Percentiles rank a stretch among this genome's conserved stretches.
Evolutionary conservation across 352 stramenopile genomes (phyloP).

Genomic region (Aphanomyces euteiches): DNA sequence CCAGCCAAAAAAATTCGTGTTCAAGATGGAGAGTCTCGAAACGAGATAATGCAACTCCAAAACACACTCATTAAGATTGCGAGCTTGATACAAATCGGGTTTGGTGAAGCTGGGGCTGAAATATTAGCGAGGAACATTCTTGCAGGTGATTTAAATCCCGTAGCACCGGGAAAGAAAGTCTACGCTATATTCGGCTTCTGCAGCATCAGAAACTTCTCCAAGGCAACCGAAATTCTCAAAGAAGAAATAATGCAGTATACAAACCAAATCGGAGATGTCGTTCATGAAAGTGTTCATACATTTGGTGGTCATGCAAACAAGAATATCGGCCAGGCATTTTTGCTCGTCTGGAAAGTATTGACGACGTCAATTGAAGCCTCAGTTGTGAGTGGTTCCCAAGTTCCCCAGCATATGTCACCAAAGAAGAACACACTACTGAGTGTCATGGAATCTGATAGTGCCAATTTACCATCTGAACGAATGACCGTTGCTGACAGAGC

Average conservation of each 20-base stretch:
- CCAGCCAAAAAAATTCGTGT: constrained; percentile 77
- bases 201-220: constrained; percentile 92
- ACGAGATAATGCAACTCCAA: constrained; percentile 74
- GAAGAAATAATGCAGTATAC: constrained; percentile 91
- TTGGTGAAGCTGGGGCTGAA: constrained; percentile 71
- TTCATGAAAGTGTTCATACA: constrained; percentile 80
- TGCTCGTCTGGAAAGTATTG: constrained; percentile 92
- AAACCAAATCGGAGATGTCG: constrained; percentile 88
- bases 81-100: constrained; percentile 82
- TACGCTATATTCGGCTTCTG: constrained; percentile 94
- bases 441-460: constrained; percentile 53
- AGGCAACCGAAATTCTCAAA: constrained; percentile 87
- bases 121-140: constrained; percentile 87
- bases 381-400: constrained; percentile 70
- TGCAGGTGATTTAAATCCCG: constrained; percentile 81
- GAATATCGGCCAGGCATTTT: constrained; percentile 89
- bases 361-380: constrained; percentile 55
- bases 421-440: constrained; percentile 25
- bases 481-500: constrained; percentile 92
- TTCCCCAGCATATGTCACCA: constrained; percentile 50
- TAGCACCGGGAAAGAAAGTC: constrained; percentile 87
- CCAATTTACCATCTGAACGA: constrained; percentile 61
- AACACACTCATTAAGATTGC: constrained; percentile 80
- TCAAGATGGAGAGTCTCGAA: constrained; percentile 73
- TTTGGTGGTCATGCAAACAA: constrained; percentile 88